Base-by-base conservation (phyloP, 2,329 filamentous ascomycete species). In the Pseudopyricularia cyperi region DNA sequence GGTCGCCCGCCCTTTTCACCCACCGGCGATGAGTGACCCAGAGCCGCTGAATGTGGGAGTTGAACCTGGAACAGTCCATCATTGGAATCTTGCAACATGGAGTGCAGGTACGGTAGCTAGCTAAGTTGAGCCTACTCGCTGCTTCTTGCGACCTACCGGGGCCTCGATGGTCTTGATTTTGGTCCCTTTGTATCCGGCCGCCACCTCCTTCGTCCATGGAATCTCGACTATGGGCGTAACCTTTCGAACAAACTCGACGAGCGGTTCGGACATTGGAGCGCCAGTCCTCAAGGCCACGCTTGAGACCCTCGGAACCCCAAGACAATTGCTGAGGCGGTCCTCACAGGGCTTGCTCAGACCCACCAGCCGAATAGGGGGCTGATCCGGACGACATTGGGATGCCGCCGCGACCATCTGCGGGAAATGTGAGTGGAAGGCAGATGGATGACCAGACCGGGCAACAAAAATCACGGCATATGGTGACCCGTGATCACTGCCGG, bases 271-370 rank as follows among this genome's bases (percentile, higher is more conserved):
- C 42, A 77, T 74, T 0, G 81, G 80, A 0, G 82, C 79, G 35
- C 68, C 73, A 7, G 70, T 68, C 19, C 71, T 64, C 7, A 89
- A 62, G 0, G 76, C 85, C 32, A 89, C 67, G 22, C 81, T 80
- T 1, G 82, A 85, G 1, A 81, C 80, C 33, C 82, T 73, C 1
- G 81, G 79, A 9, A 87, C 71, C 2, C 77, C 77, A 3, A 88
- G 68, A 19, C 72, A 72, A 30, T 67, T 63, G 48, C 76, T 76
- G 15, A 89, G 65, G 12, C 73, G 73, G 15, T 76, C 68, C 46
- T 83, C 82, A 49, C 74, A 77, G 1, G 74, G 66, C 51, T 75
- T 79, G 0, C 82, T 81, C 47, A 88, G 73, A 1, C 79, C 76
- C 2, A 89, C 71, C 2, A 88, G 71, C 22, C 76, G 73, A 9